These are phyloP conservation scores for Skeletonema grethae DNA, from an alignment of 108 stramenopile species.

Conservation along the genomic window DNA sequence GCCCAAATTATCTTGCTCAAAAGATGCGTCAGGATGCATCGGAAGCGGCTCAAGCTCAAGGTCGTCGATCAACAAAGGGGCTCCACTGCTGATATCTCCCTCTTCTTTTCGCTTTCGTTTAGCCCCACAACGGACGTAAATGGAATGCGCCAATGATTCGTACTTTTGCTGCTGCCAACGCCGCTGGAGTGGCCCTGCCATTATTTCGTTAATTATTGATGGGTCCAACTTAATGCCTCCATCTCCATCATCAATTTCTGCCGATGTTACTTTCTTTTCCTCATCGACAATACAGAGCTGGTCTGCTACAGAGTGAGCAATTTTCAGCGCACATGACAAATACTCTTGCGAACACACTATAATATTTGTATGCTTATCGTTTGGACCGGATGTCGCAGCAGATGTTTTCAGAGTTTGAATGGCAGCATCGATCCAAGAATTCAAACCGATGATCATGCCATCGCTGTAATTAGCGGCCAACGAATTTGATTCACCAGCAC, in stretches of 20 bases:
- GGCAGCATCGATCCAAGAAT: background rate
- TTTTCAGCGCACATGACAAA: constrained; percentile 2
- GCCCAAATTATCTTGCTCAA: background rate
- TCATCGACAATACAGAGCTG: background rate
- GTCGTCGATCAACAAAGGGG: background rate
- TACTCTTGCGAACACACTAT: background rate
- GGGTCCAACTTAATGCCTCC: no score
- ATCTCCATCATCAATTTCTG: background rate
- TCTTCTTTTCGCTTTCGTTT: background rate
- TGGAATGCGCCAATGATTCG: background rate
- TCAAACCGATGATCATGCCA: background rate
- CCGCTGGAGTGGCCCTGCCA: no score
- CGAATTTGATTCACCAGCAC: background rate
- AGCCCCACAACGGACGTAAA: background rate
- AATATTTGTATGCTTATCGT: background rate
- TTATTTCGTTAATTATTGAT: no score
- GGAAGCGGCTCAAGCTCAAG: background rate
- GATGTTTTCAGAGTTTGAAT: background rate
- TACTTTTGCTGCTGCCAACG: background rate
- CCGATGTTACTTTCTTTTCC: background rate
- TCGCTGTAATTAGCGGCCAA: no score
- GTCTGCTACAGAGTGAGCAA: background rate
- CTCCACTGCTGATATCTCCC: background rate
- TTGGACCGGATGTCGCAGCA: background rate
- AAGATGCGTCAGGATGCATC: background rate